Evolutionary conservation across 2,329 filamentous ascomycete genomes (phyloP), one percentile per base, ranked within the genome.

Genomic region (Didymella segeticola): DNA sequence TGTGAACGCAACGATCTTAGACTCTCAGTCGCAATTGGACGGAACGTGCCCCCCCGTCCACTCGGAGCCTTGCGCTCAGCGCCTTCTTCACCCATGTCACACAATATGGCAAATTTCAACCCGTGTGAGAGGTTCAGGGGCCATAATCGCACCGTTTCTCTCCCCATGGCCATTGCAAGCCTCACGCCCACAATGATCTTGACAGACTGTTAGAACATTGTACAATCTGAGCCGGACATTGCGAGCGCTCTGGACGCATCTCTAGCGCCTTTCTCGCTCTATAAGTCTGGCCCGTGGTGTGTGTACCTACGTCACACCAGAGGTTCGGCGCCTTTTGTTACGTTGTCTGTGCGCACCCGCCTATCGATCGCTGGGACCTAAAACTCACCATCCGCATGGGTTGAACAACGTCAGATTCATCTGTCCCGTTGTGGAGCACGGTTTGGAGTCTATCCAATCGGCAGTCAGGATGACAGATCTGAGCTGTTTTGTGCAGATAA

Each of bases 361-460:
- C 19, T 29, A 20, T 14, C 27, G 37, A 47, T 43, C 42, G 33
- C 41, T 45, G 51, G 51, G 51, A 15, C 47, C 46, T 41, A 47
- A 47, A 42, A 15, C 52, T 29, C 46, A 41, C 41, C 36, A 50
- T 30, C 11, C 23, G 47, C 52, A 46, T 34, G 46, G 36, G 17
- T 38, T 23, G 14, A 29, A 19, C n/a, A 41, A 50, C 29, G 46
- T 46, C 51, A 54, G 33, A 49, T 46, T 37, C 19, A 34, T 49
- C 42, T 19, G 30, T 55, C 46, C 46, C 52, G 52, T 25, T 47
- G 52, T 55, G 46, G 51, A 48, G 31, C n/a, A 33, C 26, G 33
- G 39, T 34, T 7, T n/a, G 43, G 25, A 10, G 19, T 12, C 15
- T 37, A 33, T 33, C 10, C 20, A 17, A 41, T 39, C 17, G 23